A percentile compares a stretch with the other conserved stretches of the same genome.
phyloP scores from a whole-genome alignment of 169 alveolate genomes.

The Cryptosporidium meleagridis region DNA sequence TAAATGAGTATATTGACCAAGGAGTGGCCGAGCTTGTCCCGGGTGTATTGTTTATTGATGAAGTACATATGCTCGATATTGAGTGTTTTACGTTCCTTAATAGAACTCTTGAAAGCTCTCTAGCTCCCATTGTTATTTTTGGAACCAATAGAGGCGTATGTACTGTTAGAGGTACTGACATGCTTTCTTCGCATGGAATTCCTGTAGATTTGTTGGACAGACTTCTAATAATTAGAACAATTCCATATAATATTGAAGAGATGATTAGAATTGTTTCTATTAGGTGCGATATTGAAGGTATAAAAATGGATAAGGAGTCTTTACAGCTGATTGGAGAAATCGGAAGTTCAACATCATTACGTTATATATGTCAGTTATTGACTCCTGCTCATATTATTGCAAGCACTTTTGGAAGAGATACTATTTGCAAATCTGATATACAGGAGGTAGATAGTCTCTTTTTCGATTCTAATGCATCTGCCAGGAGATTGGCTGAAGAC shows the following conservation, averaged over 20 bases:
- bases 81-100: conserved; percentile 98
- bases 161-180: conserved; percentile 97
- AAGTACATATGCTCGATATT: conserved; percentile 99
- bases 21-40: conserved; percentile 99
- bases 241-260: conserved; percentile 95
- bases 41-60: conserved; percentile 99
- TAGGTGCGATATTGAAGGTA: conserved; percentile 96
- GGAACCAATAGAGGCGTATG: conserved; percentile 99
- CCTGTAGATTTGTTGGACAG: conserved; percentile 99
- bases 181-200: conserved; percentile 98
- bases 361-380: conserved; percentile 93
- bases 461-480: conserved; percentile 97
- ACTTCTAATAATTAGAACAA: conserved; percentile 95
- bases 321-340: conserved; percentile 94
- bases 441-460: conserved; percentile 95
- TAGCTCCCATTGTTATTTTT: conserved; percentile 97
- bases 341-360: conserved; percentile 95
- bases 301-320: conserved; percentile 95
- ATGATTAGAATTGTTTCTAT: conserved; percentile 93
- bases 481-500: conserved; percentile 93
- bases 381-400: conserved; percentile 98
- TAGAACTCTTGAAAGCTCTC: conserved; percentile 97
- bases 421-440: conserved; percentile 90
- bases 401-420: conserved; percentile 90
- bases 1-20: conserved; percentile 95